Base-by-base conservation (phyloP, 2,329 filamentous ascomycete species). In the Microsporum canis region DNA sequence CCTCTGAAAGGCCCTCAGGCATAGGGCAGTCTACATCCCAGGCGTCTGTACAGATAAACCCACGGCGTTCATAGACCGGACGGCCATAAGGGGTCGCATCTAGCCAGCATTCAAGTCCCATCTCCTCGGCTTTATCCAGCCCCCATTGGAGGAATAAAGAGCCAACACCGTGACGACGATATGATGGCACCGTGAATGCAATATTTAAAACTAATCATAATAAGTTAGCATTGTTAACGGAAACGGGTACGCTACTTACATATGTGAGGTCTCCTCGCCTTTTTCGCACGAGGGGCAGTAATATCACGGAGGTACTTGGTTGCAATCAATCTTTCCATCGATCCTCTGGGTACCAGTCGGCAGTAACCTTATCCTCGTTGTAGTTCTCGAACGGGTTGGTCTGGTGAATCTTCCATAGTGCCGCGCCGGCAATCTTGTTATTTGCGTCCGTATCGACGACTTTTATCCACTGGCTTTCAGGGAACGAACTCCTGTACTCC, bases 301-400 rank as follows among this genome's bases (percentile, higher is more conserved):
- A 65, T 59, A 47, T 66, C 64, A 47, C 62, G 59, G 41, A 68
- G 63, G 27, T 64, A 58, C 51, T 64, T 57, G 6, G 63, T 66
- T 8, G 65, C 65, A 59, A 65, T 65, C 14, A 66, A 63, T 55
- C 67, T 58, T 17, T 58, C 57, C 57, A 63, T 38, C 36, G 62
- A 58, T 47, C 65, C 49, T 73, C 66, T 0, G 72, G 72, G 47
- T 70, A 73, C 72, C 72, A 73, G 7, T 66, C 67, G 10, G 68
- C 70, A 23, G 60, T 56, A 23, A 49, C 29, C 10, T 61, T 39
- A 10, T 41, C 38, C 14, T 36, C 56, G 2, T 53, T 31, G 10
- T 61, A 33, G 5, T 31, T 23, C 68, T 61, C 63, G 55, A 70
- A 73, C 0, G 69, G 71, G 58, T 71, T 68, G 27, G 68, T 65